A percentile compares a stretch with the other conserved stretches of the same genome.
These are phyloP conservation scores for Capronia americana DNA, from an alignment of 2,329 filamentous ascomycete genomes.

Conservation along the genomic window DNA sequence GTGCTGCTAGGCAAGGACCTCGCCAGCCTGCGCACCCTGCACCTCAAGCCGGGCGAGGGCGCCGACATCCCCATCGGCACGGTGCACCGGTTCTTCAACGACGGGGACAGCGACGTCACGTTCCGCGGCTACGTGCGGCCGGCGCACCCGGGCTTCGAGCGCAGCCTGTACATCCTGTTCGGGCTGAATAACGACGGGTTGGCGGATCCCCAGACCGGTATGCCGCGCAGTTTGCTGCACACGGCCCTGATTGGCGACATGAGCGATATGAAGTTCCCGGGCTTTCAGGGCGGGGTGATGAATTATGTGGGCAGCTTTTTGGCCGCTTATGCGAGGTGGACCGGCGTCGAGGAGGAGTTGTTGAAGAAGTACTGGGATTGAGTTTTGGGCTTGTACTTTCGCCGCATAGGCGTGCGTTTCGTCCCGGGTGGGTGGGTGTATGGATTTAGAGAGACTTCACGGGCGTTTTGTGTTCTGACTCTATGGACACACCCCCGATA, in stretches of 20 bases:
- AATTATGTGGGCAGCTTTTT: constrained; percentile 27
- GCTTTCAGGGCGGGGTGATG: constrained; percentile 23
- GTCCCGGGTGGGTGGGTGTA: too few species aligned
- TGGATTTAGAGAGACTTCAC: too few species aligned
- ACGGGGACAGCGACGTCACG: constrained; percentile 26
- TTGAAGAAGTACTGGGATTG: constrained; percentile 35
- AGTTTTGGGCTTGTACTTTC: too few species aligned
- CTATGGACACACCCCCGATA: too few species aligned
- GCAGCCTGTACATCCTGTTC: constrained; percentile 34
- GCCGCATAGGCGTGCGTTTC: too few species aligned
- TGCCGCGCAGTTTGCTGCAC: constrained; percentile 32
- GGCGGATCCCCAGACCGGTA: constrained; percentile 26
- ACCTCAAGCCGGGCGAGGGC: constrained; percentile 26
- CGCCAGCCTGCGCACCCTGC: background rate
- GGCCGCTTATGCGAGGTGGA: constrained; percentile 29
- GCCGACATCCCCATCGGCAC: constrained; percentile 31
- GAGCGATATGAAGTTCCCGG: constrained; percentile 32
- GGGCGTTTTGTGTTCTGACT: too few species aligned
- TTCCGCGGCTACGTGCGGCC: constrained; percentile 29
- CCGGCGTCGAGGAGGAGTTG: constrained; percentile 29
- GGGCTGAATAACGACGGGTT: constrained; percentile 35
- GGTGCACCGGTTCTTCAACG: constrained; percentile 33
- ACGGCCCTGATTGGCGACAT: constrained; percentile 29
- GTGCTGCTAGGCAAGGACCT: constrained; percentile 24
- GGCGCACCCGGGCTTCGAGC: constrained; percentile 34